Base-by-base conservation (phyloP, 306 rosid genomes). In the Dryas alaskensis region DNA sequence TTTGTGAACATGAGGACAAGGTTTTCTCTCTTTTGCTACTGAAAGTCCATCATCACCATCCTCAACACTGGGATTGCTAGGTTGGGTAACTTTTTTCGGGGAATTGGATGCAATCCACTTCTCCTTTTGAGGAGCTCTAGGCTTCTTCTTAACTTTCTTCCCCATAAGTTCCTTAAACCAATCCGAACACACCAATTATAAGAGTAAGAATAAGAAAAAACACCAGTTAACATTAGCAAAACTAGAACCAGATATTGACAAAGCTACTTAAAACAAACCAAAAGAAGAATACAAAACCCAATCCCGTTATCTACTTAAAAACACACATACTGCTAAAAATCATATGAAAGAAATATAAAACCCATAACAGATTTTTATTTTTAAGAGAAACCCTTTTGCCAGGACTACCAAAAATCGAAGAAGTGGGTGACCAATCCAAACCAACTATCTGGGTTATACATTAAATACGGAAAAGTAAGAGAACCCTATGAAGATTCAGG, bases 131-230 rank as follows among this genome's bases (percentile, higher is more conserved):
- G 87, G 67, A 78, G 65, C 77, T 65, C 81, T 87, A 49, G 60
- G 61, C 82, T 87, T 95, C 87, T 86, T 95, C 88, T 88, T 92
- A 62, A 86, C 82, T 80, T 85, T 95, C 86, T 92, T 95, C 81
- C 87, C 98, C 99, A 95, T 92, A 42, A 78, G 54, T 78, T 77
- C 92, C 90, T 92, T 74, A 51, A 86, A 77, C 78, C 60, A 58
- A 81, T 46, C 73, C 50, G 83, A 85, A 74, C 2, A 79, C 25
- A 75, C 65, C 71, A 78, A 71, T 60, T 6, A 42, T 14, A 43
- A 43, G 4, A 50, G 10, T 10, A 50, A 8, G 4, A 9, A 42
- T 4, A 49, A 48, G 7, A 57, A 11, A 44, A 12, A 14, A 70
- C 8, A 70, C 19, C 50, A 57, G 14, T 19, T 70, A 78, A 65